Conservation (phyloP, 495 filamentous ascomycete genomes). For the Venustampulla echinocandica region DNA sequence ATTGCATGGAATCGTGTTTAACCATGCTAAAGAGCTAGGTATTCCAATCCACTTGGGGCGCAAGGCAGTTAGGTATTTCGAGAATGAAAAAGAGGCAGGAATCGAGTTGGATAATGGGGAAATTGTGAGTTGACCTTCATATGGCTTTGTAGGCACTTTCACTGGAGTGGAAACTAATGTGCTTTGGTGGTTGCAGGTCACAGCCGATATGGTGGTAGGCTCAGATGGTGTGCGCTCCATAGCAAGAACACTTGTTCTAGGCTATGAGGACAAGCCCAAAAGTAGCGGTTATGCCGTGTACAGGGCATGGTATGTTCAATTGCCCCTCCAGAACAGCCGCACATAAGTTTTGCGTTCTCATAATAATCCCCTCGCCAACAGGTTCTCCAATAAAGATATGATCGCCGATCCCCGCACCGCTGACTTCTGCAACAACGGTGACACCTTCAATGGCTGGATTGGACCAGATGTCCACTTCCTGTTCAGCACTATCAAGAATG, state of each 20-base stretch:
- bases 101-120: slow-evolving; percentile 32
- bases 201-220: slow-evolving; percentile 48
- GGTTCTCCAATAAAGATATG: slow-evolving; percentile 53
- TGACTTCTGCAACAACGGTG: slow-evolving; percentile 9
- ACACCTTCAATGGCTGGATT: slow-evolving; percentile 47
- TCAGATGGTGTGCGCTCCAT: slow-evolving; percentile 53
- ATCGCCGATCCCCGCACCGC: slow-evolving; percentile 41
- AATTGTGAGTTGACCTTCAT: too few species aligned
- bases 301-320: slow-evolving; percentile 51
- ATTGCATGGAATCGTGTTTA: slow-evolving; percentile 50
- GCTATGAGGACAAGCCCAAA: slow-evolving; percentile 53
- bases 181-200: slow-evolving; percentile 24
- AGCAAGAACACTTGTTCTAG: slow-evolving; percentile 50
- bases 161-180: too few species aligned
- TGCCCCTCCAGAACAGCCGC: slow-evolving; percentile 49
- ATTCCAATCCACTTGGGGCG: slow-evolving; percentile 46
- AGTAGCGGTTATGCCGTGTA: slow-evolving; percentile 52
- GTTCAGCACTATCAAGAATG: slow-evolving; percentile 51
- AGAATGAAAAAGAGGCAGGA: slow-evolving; percentile 44
- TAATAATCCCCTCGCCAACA: slow-evolving; percentile 14
- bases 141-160: too few species aligned
- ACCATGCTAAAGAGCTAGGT: slow-evolving; percentile 45
- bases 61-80: slow-evolving; percentile 51
- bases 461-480: slow-evolving; percentile 59
- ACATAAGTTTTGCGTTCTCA: slow-evolving; percentile 30